Percentiles rank a stretch among this genome's conserved stretches.
phyloP scores from a whole-genome alignment of 345 rosid genomes.

The Linum tenue region DNA sequence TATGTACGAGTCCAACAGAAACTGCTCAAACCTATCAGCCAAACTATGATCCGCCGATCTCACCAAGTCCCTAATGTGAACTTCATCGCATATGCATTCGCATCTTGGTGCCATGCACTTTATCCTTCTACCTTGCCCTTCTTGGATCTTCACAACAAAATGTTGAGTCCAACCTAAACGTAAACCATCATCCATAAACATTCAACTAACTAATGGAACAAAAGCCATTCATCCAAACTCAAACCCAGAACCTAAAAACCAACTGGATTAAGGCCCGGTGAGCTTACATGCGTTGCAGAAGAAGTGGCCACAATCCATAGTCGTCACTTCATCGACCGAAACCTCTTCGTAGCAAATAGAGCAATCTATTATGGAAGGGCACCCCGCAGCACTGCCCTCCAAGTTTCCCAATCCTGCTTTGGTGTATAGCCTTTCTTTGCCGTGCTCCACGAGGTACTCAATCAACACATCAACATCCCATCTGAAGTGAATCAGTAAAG shows the following conservation, averaged over 20 bases:
- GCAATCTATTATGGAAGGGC: conserved; percentile 9
- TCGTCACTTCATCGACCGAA: conserved; percentile 15
- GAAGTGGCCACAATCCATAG: conserved; percentile 36
- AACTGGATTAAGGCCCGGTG: too few relatives aligned
- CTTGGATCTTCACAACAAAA: conserved; percentile 36
- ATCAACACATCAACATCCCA: conserved; percentile 36
- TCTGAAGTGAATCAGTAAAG: conserved; percentile 28
- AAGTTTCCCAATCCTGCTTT: conserved; percentile 21
- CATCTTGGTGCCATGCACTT: conserved; percentile 34
- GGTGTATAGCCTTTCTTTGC: conserved; percentile 23
- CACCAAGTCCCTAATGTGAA: conserved; percentile 23
- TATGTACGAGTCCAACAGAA: conserved; percentile 33
- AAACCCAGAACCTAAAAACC: conserved; percentile 4
- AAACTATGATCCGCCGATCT: conserved; percentile 19
- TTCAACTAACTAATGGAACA: too few relatives aligned
- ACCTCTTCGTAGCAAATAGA: conserved; percentile 31
- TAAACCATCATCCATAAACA: not conserved
- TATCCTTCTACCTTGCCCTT: conserved; percentile 34
- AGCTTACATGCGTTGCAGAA: conserved; percentile 42
- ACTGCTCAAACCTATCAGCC: conserved; percentile 31
- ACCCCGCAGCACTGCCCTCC: conserved; percentile 9
- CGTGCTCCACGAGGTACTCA: conserved; percentile 27
- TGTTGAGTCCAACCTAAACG: conserved; percentile 34
- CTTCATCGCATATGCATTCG: conserved; percentile 32
- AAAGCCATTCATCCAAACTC: not conserved